These are phyloP conservation scores for Colletotrichum lentis DNA, from an alignment of 2,329 filamentous ascomycete species.

Conservation along the genomic window DNA sequence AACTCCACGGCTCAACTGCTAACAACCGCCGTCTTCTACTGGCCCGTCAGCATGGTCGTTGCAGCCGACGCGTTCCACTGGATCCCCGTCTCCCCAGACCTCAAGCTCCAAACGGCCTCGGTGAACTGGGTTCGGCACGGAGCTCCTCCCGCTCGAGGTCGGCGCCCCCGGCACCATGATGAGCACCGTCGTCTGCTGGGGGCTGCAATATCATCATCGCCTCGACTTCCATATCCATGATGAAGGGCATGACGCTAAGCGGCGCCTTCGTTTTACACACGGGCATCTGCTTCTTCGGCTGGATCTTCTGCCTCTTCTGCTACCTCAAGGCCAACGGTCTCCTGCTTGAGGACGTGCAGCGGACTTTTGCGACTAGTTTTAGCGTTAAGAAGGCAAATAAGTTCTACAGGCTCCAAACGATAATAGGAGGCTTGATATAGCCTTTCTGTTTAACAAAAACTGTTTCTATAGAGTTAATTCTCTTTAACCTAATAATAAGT, in stretches of 20 bases:
- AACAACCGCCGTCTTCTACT: slow-evolving; percentile 13
- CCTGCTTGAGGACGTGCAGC: slow-evolving; percentile 62
- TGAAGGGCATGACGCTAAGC: slow-evolving; percentile 58
- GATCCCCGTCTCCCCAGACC: slow-evolving; percentile 53
- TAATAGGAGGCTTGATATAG: not conserved
- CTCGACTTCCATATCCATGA: slow-evolving; percentile 59
- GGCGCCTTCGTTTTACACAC: slow-evolving; percentile 63
- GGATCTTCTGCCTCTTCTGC: slow-evolving; percentile 57
- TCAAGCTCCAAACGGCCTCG: slow-evolving; percentile 49
- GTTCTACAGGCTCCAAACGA: slow-evolving; percentile 48
- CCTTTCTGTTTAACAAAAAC: not conserved
- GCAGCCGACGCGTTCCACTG: slow-evolving; percentile 56
- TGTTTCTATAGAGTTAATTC: not conserved
- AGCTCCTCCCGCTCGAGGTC: slow-evolving; percentile 58
- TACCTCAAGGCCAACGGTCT: slow-evolving; percentile 65
- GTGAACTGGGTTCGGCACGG: slow-evolving; percentile 51
- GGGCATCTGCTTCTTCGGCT: slow-evolving; percentile 58
- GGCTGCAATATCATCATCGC: slow-evolving; percentile 59
- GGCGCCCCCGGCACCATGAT: slow-evolving; percentile 59
- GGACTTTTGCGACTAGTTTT: slow-evolving; percentile 59
- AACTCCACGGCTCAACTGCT: not conserved
- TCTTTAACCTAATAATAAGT: not conserved
- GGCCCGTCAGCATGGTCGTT: slow-evolving; percentile 55
- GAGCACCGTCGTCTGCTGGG: slow-evolving; percentile 58
- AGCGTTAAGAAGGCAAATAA: slow-evolving; percentile 53